Evolutionary conservation across 805 yeast genomes (phyloP).

Genomic region (Hermanozyma aechmeae): DNA sequence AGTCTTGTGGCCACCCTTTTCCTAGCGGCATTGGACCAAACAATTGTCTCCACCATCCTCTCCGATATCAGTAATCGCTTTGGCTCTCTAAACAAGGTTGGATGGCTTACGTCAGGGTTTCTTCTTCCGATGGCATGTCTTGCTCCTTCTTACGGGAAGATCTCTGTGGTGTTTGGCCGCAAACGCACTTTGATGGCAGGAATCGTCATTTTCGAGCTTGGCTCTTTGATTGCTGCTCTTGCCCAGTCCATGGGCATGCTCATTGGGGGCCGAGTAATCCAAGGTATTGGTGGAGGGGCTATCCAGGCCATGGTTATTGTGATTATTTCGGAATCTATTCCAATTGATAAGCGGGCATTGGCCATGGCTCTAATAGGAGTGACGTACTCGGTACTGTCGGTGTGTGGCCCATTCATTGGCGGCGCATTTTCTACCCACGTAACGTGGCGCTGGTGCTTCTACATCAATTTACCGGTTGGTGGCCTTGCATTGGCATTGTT

Average conservation of each 20-base stretch:
- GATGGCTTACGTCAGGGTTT: conserved; percentile 31
- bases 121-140: conserved; percentile 24
- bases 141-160: conserved; percentile 27
- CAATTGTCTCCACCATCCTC: conserved; percentile 26
- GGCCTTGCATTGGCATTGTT: conserved; percentile 37
- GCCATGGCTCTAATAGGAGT: conserved; percentile 29
- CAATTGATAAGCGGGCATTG: conserved; percentile 30
- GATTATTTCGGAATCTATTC: conserved; percentile 21
- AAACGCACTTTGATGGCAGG: conserved; percentile 18
- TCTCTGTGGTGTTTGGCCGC: conserved; percentile 28
- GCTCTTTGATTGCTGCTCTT: conserved; percentile 30
- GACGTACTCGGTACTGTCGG: conserved; percentile 41
- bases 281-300: conserved; percentile 30
- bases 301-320: conserved; percentile 20
- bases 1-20: conserved; percentile 5
- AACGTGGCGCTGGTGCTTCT: conserved; percentile 75
- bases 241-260: conserved; percentile 25
- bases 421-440: conserved; percentile 53
- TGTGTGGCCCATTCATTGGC: conserved; percentile 56
- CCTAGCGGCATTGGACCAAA: conserved; percentile 29
- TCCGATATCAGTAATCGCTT: conserved; percentile 28
- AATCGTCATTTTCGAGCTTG: conserved; percentile 20
- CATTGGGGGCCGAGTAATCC: conserved; percentile 32
- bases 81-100: conserved; percentile 22
- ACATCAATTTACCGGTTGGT: conserved; percentile 59